Evolutionary conservation across 768 basidiomycete species (phyloP), one percentile per base, ranked within the genome.

Genomic region (Chalciporus pseudorubinellus): DNA sequence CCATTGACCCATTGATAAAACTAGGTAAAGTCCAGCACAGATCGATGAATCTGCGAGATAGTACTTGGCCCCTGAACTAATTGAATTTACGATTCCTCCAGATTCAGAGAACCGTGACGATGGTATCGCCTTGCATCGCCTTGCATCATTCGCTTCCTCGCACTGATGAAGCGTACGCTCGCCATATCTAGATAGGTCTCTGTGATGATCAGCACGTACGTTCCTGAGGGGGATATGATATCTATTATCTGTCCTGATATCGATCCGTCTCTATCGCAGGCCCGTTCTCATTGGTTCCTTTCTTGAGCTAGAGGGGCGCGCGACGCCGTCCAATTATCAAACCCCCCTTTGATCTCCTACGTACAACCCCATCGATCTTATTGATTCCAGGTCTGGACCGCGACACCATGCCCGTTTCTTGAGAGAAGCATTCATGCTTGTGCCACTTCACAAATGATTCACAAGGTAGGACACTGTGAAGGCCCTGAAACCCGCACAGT

Each of bases 221-320:
- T 38, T 38, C 53, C 50, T 5, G 39, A 53, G n/a, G 50, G 52
- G 44, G 61, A 45, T 55, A 46, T 24, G 61, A 43, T 55, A 46
- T 20, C 44, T 44, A 49, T 48, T 22, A 38, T 57, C 33, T n/a
- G 26, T 38, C 38, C 14, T 22, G 29, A 49, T 38, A 63, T 59
- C 51, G 48, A 57, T 66, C 63, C 64, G 63, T 58, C 53, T 4
- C 48, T 44, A 49, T 54, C 63, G 64, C 46, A 48, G 46, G 26
- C 50, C 40, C 21, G 31, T 41, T 46, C 48, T 49, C 41, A 22
- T 40, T 22, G 10, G 20, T 20, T 19, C 21, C 20, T 20, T 22
- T 40, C 20, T 21, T 21, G 46, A 42, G 46, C 45, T 33, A 39
- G 29, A 45, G 42, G 7, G 26, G 26, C n/a, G 33, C 14, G 43